Conservation (phyloP, 2,329 filamentous ascomycete species). For the Pseudogymnoascus sp. region DNA sequence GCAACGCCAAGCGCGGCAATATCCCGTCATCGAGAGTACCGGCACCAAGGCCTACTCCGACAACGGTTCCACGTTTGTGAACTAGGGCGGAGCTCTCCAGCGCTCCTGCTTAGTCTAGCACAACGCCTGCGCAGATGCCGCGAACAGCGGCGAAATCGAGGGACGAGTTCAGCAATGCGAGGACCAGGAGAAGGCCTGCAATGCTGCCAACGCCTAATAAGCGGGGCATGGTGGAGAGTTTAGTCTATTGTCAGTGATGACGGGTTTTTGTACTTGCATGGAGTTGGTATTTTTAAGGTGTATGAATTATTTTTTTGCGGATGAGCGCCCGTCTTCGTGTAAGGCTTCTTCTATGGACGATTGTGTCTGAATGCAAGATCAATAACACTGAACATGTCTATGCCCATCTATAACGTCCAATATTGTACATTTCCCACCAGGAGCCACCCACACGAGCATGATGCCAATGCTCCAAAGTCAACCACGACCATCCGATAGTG, state of each 20-base stretch:
- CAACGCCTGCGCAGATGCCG: constrained; percentile 49
- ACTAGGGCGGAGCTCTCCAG: constrained; percentile 46
- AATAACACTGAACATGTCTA: background rate
- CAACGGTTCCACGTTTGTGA: constrained; percentile 50
- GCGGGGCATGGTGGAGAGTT: background rate
- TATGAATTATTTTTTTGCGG: background rate
- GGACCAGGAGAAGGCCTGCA: constrained; percentile 38
- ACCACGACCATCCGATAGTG: no score
- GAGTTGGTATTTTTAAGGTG: constrained; percentile 4
- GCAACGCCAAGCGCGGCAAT: constrained; percentile 16
- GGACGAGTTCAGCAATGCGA: constrained; percentile 44
- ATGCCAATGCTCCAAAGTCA: background rate
- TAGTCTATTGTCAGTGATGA: background rate
- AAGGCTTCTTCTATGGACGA: background rate
- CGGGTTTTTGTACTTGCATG: background rate
- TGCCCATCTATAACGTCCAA: background rate
- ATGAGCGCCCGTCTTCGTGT: background rate
- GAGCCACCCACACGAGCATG: background rate
- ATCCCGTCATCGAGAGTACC: constrained; percentile 35
- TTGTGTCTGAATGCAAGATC: constrained; percentile 2
- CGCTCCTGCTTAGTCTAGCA: constrained; percentile 56
- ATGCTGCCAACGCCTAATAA: background rate
- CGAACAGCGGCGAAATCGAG: constrained; percentile 40
- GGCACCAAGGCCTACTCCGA: constrained; percentile 45
- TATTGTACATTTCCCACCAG: background rate